A percentile compares a stretch with the other conserved stretches of the same genome.
Evolutionary conservation across 1,284 basidiomycete genomes (phyloP).

Genomic region (Cronartium ribicola): DNA sequence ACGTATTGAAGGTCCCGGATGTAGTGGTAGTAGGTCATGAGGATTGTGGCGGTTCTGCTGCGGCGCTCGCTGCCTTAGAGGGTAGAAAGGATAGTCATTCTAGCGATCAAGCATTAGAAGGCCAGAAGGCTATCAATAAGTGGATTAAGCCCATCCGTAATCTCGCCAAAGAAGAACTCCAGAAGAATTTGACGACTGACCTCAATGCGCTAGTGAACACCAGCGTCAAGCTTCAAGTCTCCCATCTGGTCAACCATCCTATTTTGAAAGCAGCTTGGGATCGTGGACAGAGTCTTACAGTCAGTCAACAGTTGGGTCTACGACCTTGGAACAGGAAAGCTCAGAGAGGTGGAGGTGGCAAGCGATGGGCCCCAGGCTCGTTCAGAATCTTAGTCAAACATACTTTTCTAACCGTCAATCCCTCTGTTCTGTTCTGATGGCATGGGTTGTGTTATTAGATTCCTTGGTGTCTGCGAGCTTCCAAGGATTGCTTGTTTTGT

Average conservation of each 20-base stretch:
- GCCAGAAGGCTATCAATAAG: constrained; percentile 42
- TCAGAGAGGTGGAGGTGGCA: constrained; percentile 43
- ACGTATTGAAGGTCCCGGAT: constrained; percentile 26
- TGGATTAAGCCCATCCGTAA: constrained; percentile 44
- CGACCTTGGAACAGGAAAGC: constrained; percentile 43
- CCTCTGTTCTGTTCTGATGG: too few species aligned
- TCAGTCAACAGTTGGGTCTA: constrained; percentile 45
- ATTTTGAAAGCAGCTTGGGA: constrained; percentile 45
- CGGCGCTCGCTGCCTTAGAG: constrained; percentile 19
- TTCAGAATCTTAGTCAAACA: too few species aligned
- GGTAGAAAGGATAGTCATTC: background rate
- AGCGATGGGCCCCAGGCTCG: constrained; percentile 33
- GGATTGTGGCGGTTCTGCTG: constrained; percentile 34
- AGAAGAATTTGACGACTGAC: constrained; percentile 21
- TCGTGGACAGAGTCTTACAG: constrained; percentile 40
- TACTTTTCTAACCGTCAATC: too few species aligned
- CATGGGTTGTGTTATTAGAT: too few species aligned
- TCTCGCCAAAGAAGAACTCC: constrained; percentile 42
- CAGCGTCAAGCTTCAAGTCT: constrained; percentile 44
- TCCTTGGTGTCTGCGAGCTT: too few species aligned
- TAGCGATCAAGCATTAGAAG: constrained; percentile 16
- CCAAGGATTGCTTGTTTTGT: too few species aligned
- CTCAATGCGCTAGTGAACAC: constrained; percentile 22
- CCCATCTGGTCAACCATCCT: constrained; percentile 42
- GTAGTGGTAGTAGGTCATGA: constrained; percentile 40